phyloP scores from a whole-genome alignment of 164 flowering plant genomes.

The Piper betle region DNA sequence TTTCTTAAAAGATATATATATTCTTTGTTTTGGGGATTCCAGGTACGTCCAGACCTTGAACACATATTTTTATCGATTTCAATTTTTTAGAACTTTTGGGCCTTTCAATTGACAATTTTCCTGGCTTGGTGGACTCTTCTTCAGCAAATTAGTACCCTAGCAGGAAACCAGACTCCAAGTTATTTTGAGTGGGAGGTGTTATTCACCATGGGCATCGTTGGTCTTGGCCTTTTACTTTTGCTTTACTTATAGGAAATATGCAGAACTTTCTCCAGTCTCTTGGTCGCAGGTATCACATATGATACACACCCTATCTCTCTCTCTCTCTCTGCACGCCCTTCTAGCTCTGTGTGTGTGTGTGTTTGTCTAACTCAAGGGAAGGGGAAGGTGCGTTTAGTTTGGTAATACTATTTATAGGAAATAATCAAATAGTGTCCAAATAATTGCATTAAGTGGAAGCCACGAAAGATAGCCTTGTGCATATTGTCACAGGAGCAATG shows the following conservation, averaged over 20 bases:
- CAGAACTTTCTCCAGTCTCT: constrained; percentile 89
- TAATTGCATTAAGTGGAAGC: no score
- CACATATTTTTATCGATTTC: background rate
- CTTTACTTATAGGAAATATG: constrained; percentile 88
- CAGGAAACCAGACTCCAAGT: constrained; percentile 82
- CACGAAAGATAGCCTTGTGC: no score
- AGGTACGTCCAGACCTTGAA: constrained; percentile 20
- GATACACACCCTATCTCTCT: no score
- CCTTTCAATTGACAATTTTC: background rate
- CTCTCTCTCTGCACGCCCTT: no score
- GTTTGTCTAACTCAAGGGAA: no score
- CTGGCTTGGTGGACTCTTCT: background rate
- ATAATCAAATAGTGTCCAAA: no score
- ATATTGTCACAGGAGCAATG: no score
- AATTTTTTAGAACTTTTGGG: background rate
- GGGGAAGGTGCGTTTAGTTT: no score
- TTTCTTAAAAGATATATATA: constrained; percentile 46
- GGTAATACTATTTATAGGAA: no score
- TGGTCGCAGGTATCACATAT: constrained; percentile 49
- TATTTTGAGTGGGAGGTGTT: constrained; percentile 75
- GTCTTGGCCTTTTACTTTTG: constrained; percentile 77
- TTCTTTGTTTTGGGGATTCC: constrained; percentile 91
- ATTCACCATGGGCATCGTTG: constrained; percentile 75
- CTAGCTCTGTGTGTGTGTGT: no score
- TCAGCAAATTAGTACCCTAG: constrained; percentile 86